Conservation (phyloP, 2,329 filamentous ascomycete genomes). For the Phialocephala subalpina region DNA sequence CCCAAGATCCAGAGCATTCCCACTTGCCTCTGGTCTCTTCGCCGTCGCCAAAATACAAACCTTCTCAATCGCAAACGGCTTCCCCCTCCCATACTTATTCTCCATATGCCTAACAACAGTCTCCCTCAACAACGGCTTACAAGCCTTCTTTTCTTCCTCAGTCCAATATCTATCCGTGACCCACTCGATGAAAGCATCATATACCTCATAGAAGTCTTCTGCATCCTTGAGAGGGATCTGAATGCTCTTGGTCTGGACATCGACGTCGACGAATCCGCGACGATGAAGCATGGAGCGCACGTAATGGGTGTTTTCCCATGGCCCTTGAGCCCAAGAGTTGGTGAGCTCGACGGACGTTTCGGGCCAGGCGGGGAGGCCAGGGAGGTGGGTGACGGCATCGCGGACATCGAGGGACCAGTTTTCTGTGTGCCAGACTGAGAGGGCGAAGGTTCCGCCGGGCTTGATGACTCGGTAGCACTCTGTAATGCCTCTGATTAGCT, state of each 20-base stretch:
- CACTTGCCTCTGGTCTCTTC: too few relatives aligned
- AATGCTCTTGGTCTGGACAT: constrained; percentile 10
- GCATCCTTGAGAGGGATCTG: constrained; percentile 17
- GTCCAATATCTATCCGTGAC: constrained; percentile 22
- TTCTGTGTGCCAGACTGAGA: constrained; percentile 20
- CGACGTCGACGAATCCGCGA: constrained; percentile 15
- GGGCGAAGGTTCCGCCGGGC: constrained; percentile 16
- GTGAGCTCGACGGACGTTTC: constrained; percentile 22
- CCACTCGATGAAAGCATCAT: constrained; percentile 25
- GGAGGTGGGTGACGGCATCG: constrained; percentile 15
- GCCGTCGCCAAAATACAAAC: constrained; percentile 21
- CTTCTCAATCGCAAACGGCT: constrained; percentile 22
- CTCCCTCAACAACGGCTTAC: constrained; percentile 15
- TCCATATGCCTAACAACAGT: constrained; percentile 18
- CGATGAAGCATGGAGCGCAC: constrained; percentile 16
- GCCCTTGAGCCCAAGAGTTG: constrained; percentile 14
- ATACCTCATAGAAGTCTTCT: constrained; percentile 19
- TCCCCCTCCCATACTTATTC: constrained; percentile 20
- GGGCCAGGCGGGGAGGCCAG: constrained; percentile 15
- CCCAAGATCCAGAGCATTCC: too few relatives aligned
- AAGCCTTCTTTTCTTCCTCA: constrained; percentile 13
- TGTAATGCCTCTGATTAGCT: background rate
- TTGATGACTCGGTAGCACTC: constrained; percentile 25
- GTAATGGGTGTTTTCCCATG: constrained; percentile 22
- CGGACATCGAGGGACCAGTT: constrained; percentile 15